Percentiles rank a stretch among this genome's conserved stretches.
These are phyloP conservation scores for Pseudopithomyces maydicus DNA, from an alignment of 2,329 filamentous ascomycete genomes.

Conservation along the genomic window DNA sequence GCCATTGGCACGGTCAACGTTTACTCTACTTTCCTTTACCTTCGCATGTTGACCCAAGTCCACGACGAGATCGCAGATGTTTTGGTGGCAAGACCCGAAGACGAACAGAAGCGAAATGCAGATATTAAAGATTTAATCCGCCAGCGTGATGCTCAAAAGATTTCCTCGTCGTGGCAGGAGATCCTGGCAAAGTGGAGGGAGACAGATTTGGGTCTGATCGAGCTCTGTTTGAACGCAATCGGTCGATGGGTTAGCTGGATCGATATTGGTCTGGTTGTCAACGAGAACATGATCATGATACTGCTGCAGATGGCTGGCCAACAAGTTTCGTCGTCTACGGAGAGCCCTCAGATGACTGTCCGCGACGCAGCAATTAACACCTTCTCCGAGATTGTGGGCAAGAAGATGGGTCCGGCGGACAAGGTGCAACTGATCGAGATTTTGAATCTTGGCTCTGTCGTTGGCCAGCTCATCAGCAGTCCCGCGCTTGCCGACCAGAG, in stretches of 20 bases:
- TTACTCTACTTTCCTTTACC: slow-evolving; percentile 80
- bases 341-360: slow-evolving; percentile 70
- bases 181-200: slow-evolving; percentile 79
- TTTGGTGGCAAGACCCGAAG: slow-evolving; percentile 75
- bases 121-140: slow-evolving; percentile 91
- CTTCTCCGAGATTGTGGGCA: slow-evolving; percentile 92
- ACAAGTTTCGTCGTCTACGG: slow-evolving; percentile 63
- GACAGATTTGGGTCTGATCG: slow-evolving; percentile 71
- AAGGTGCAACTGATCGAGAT: slow-evolving; percentile 95
- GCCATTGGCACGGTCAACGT: slow-evolving; percentile 67
- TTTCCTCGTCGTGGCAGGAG: slow-evolving; percentile 89
- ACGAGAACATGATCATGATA: slow-evolving; percentile 76
- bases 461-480: slow-evolving; percentile 83
- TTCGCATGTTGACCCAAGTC: slow-evolving; percentile 84
- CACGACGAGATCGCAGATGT: slow-evolving; percentile 98
- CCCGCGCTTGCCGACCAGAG: slow-evolving; percentile 78
- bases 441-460: slow-evolving; percentile 83
- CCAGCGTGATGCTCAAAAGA: slow-evolving; percentile 83
- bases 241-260: slow-evolving; percentile 99
- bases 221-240: slow-evolving; percentile 88
- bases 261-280: slow-evolving; percentile 91
- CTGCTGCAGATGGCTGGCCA: slow-evolving; percentile 86
- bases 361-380: slow-evolving; percentile 92
- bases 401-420: slow-evolving; percentile 95
- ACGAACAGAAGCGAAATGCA: slow-evolving; percentile 83